phyloP scores from a whole-genome alignment of 306 rosid species.

The Crotalaria pallida region DNA sequence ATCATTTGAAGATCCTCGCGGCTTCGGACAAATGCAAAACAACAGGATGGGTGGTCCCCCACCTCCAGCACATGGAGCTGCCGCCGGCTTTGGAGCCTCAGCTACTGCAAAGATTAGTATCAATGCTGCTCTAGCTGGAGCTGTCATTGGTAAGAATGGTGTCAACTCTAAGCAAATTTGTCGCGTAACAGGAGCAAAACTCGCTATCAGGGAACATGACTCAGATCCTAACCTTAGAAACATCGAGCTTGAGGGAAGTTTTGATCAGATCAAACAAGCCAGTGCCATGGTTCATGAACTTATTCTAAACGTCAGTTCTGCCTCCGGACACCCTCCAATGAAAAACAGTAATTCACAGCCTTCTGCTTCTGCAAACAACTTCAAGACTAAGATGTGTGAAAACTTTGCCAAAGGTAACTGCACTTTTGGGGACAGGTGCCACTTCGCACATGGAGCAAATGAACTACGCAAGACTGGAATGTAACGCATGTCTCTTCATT shows the following conservation, averaged over 20 bases:
- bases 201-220: slow-evolving; percentile 72
- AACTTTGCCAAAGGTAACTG: slow-evolving; percentile 66
- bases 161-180: slow-evolving; percentile 76
- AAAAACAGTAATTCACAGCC: slow-evolving; percentile 30
- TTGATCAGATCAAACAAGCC: slow-evolving; percentile 62
- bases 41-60: slow-evolving; percentile 54
- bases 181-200: slow-evolving; percentile 76
- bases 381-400: slow-evolving; percentile 78
- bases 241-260: slow-evolving; percentile 81
- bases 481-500: slow-evolving; percentile 3
- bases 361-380: slow-evolving; percentile 35
- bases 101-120: slow-evolving; percentile 82
- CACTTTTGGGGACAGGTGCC: slow-evolving; percentile 87
- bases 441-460: slow-evolving; percentile 75
- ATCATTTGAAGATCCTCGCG: slow-evolving; percentile 56
- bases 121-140: slow-evolving; percentile 76
- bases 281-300: slow-evolving; percentile 85
- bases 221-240: slow-evolving; percentile 61
- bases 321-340: slow-evolving; percentile 38
- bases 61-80: slow-evolving; percentile 43
- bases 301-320: slow-evolving; percentile 53
- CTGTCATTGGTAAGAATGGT: slow-evolving; percentile 81
- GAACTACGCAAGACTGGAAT: slow-evolving; percentile 59
- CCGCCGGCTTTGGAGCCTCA: slow-evolving; percentile 67
- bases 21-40: slow-evolving; percentile 41